These are phyloP conservation scores for Vickermania ingenoplastis DNA, from an alignment of 208 protist species.

Conservation along the genomic window DNA sequence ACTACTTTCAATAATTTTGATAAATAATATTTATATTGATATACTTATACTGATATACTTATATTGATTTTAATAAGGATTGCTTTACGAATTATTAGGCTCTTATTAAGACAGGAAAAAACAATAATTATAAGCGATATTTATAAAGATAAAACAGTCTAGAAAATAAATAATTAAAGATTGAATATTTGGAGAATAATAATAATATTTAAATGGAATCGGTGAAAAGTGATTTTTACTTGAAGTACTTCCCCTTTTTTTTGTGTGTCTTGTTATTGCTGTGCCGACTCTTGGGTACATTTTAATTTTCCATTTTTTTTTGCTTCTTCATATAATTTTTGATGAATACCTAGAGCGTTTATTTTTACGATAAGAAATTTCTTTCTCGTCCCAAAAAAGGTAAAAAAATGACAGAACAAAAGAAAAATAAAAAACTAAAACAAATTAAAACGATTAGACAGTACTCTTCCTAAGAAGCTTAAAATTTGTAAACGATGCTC, in stretches of 20 bases:
- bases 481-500: too few species aligned
- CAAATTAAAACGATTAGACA: not conserved
- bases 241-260: not conserved
- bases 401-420: too few species aligned
- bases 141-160: not conserved
- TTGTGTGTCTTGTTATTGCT: too few species aligned
- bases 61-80: not conserved
- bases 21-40: not conserved
- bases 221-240: not conserved
- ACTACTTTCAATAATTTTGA: conserved; percentile 1
- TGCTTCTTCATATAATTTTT: not conserved
- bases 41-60: not conserved
- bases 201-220: not conserved
- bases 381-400: not conserved
- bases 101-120: not conserved
- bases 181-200: not conserved
- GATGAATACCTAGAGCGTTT: not conserved
- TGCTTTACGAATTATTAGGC: not conserved
- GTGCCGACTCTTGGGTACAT: not conserved
- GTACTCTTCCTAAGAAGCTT: not conserved
- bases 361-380: not conserved
- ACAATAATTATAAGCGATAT: not conserved
- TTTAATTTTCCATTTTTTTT: not conserved
- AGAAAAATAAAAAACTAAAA: conserved; percentile 1
- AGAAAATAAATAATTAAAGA: not conserved